phyloP scores from a whole-genome alignment of 129 eudicot species.

The Escallonia rubra region DNA sequence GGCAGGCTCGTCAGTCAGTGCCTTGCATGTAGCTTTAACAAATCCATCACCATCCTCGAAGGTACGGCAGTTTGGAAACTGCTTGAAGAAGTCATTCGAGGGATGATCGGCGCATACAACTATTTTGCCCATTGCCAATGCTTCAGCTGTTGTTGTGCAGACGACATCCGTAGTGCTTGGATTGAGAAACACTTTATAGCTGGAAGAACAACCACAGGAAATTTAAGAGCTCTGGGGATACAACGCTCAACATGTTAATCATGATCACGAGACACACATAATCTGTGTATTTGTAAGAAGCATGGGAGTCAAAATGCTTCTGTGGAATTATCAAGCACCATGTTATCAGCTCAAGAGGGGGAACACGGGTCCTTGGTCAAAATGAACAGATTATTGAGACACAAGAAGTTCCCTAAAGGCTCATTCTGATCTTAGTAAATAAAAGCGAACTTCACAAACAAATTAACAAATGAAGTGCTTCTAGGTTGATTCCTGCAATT shows the following conservation, averaged over 20 bases:
- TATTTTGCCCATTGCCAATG: slow-evolving; percentile 94
- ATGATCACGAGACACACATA: background rate
- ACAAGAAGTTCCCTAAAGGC: too few relatives aligned
- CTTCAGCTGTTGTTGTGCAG: slow-evolving; percentile 95
- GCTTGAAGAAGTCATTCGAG: slow-evolving; percentile 90
- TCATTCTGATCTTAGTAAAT: too few relatives aligned
- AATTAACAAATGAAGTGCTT: too few relatives aligned
- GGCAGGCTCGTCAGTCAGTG: slow-evolving; percentile 63
- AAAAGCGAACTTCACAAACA: too few relatives aligned
- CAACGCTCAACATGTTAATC: background rate
- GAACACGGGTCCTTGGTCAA: too few relatives aligned
- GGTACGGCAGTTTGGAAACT: slow-evolving; percentile 84
- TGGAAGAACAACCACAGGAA: slow-evolving; percentile 11
- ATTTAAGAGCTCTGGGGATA: background rate
- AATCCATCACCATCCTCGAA: slow-evolving; percentile 63
- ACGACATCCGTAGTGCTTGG: slow-evolving; percentile 98
- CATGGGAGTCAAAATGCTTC: too few relatives aligned
- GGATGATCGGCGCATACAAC: slow-evolving; percentile 90
- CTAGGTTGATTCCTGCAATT: too few relatives aligned
- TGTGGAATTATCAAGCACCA: too few relatives aligned
- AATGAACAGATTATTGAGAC: too few relatives aligned
- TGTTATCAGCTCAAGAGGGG: too few relatives aligned
- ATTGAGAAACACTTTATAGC: slow-evolving; percentile 89
- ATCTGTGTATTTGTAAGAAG: too few relatives aligned
- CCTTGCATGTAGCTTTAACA: slow-evolving; percentile 56